These are phyloP conservation scores for Lentinula detonsa DNA, from an alignment of 768 basidiomycete species.

Conservation along the genomic window DNA sequence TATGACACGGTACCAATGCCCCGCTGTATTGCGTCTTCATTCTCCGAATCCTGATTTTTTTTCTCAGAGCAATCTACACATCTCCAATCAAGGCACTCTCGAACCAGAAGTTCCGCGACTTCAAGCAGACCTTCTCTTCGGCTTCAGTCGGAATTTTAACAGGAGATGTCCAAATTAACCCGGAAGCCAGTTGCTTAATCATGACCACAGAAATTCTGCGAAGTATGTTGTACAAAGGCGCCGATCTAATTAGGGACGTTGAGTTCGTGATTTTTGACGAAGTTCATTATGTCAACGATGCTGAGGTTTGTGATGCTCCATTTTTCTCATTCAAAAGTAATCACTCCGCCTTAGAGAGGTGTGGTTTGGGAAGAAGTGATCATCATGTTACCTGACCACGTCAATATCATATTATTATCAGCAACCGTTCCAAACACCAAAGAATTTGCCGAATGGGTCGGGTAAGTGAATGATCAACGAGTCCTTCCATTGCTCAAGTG, in stretches of 20 bases:
- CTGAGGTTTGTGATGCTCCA: constrained; percentile 58
- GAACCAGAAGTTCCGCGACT: constrained; percentile 98
- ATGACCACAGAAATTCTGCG: constrained; percentile 98
- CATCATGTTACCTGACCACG: constrained; percentile 98
- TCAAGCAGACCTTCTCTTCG: constrained; percentile 92
- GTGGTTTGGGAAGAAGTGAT: constrained; percentile 99
- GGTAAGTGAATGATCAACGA: constrained; percentile 45
- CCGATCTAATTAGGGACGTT: constrained; percentile 96
- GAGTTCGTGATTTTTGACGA: constrained; percentile 99
- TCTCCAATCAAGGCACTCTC: constrained; percentile 98
- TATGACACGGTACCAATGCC: constrained; percentile 80
- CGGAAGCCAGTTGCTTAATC: constrained; percentile 93
- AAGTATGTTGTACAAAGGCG: constrained; percentile 98
- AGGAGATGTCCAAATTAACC: constrained; percentile 98
- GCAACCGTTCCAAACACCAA: constrained; percentile 98
- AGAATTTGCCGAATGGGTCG: constrained; percentile 99
- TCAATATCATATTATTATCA: constrained; percentile 94
- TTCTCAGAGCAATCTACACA: constrained; percentile 88
- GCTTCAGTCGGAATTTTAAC: constrained; percentile 93
- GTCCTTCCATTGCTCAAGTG: background rate
- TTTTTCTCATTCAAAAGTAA: background rate
- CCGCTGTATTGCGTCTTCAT: background rate
- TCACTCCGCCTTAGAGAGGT: constrained; percentile 58
- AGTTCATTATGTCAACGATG: constrained; percentile 99
- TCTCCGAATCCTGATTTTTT: constrained; percentile 10